Evolutionary conservation across 2,329 filamentous ascomycete genomes (phyloP).

Genomic region (Aspergillus awamori): DNA sequence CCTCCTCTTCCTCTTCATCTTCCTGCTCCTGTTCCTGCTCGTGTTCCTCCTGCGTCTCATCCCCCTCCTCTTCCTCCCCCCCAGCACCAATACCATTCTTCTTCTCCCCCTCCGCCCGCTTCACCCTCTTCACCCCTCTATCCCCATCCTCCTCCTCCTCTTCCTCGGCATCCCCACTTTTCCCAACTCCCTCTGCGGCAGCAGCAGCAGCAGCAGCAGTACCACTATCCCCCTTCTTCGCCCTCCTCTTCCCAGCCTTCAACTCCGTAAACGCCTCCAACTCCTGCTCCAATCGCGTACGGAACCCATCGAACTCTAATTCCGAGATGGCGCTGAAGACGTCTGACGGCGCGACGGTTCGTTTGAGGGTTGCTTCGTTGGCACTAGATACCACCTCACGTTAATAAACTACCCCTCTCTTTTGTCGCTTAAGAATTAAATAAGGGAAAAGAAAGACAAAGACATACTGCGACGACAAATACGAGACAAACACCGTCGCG

Average conservation of each 20-base stretch:
- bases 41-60: slow-evolving; percentile 17
- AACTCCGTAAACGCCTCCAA: slow-evolving; percentile 52
- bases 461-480: slow-evolving; percentile 61
- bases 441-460: too few species aligned
- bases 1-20: slow-evolving; percentile 30
- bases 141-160: slow-evolving; percentile 30
- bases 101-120: slow-evolving; percentile 25
- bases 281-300: slow-evolving; percentile 61
- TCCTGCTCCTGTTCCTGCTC: slow-evolving; percentile 24
- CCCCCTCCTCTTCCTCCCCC: slow-evolving; percentile 23
- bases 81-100: slow-evolving; percentile 30
- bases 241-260: slow-evolving; percentile 47
- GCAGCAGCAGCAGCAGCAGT: slow-evolving; percentile 26
- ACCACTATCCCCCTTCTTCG: slow-evolving; percentile 47
- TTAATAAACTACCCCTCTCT: too few species aligned
- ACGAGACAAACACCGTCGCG: slow-evolving; percentile 68
- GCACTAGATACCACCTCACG: slow-evolving; percentile 34
- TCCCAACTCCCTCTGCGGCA: slow-evolving; percentile 19
- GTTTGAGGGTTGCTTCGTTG: slow-evolving; percentile 64
- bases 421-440: too few species aligned
- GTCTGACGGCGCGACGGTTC: slow-evolving; percentile 63
- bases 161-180: slow-evolving; percentile 25
- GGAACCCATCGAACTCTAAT: slow-evolving; percentile 63
- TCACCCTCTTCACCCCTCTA: slow-evolving; percentile 22
- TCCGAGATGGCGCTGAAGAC: slow-evolving; percentile 63